phyloP scores from a whole-genome alignment of 352 stramenopile genomes.

The Saprolegnia diclina region DNA sequence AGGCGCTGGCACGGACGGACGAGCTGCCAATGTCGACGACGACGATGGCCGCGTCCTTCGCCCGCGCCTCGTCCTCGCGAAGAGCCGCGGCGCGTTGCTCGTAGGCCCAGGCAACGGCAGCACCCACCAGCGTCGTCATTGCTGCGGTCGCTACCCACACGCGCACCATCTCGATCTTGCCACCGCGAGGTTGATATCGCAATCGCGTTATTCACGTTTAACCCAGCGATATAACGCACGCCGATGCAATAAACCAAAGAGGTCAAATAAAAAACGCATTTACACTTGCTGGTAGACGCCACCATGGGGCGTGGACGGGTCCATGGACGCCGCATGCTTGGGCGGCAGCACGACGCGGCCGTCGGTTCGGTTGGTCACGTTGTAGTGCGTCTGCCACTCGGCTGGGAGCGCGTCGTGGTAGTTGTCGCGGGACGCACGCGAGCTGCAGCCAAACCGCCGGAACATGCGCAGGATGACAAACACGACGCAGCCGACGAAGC shows the following conservation, averaged over 20 bases:
- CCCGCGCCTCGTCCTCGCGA: slow-evolving; percentile 5
- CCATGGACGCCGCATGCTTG: background rate
- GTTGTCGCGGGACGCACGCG: slow-evolving; percentile 10
- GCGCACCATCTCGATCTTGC: background rate
- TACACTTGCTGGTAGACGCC: slow-evolving; percentile 11
- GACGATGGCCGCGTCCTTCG: slow-evolving; percentile 33
- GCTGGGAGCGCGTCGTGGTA: background rate
- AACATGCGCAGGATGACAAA: slow-evolving; percentile 40
- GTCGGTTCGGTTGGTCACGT: background rate
- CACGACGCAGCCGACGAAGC: slow-evolving; percentile 35
- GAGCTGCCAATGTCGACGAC: slow-evolving; percentile 91
- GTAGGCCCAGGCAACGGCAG: background rate
- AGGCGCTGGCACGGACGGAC: slow-evolving; percentile 87
- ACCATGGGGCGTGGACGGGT: background rate
- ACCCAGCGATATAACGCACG: background rate
- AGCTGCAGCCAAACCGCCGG: slow-evolving; percentile 24
- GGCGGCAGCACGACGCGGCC: background rate
- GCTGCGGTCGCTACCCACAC: background rate
- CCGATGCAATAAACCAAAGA: background rate
- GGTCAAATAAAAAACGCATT: slow-evolving; percentile 7
- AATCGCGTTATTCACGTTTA: too few relatives aligned
- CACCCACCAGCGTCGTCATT: background rate
- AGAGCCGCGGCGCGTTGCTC: background rate
- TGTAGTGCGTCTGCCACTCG: slow-evolving; percentile 24
- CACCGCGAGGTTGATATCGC: too few relatives aligned